These are phyloP conservation scores for Grosmannia huntii DNA, from an alignment of 2,329 filamentous ascomycete genomes.

Conservation along the genomic window DNA sequence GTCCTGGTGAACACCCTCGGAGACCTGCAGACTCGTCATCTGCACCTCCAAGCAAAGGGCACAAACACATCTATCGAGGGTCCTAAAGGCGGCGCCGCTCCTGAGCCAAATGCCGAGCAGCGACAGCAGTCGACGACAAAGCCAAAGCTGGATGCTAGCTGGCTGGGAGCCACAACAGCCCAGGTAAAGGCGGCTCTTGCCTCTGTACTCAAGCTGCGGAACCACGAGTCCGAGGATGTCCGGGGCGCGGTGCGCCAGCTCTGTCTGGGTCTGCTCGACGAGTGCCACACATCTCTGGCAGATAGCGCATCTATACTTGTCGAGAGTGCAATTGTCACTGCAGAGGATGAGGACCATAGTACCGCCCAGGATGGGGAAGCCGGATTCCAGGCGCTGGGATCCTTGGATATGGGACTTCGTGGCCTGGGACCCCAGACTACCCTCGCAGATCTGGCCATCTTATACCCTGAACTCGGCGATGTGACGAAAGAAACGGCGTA, in stretches of 20 bases:
- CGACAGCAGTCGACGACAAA: background rate
- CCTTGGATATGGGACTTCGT: background rate
- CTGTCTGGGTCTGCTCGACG: constrained; percentile 63
- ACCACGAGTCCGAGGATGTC: constrained; percentile 57
- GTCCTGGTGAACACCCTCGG: constrained; percentile 43
- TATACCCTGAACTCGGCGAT: constrained; percentile 40
- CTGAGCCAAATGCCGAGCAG: background rate
- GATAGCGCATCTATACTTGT: constrained; percentile 60
- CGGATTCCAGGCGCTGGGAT: constrained; percentile 41
- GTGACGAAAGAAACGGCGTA: constrained; percentile 56
- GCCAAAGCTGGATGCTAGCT: constrained; percentile 29
- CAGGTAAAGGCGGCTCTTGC: constrained; percentile 77
- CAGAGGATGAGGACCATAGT: constrained; percentile 33
- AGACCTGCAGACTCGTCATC: constrained; percentile 40
- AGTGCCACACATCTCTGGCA: constrained; percentile 61
- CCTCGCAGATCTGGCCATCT: constrained; percentile 39
- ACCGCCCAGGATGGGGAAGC: constrained; percentile 14
- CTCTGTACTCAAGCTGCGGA: constrained; percentile 62
- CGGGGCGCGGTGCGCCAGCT: constrained; percentile 53
- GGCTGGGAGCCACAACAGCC: constrained; percentile 66
- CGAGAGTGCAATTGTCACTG: constrained; percentile 67
- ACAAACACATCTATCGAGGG: constrained; percentile 9
- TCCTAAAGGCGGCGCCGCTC: background rate
- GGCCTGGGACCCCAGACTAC: constrained; percentile 14
- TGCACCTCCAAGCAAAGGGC: constrained; percentile 21